These are phyloP conservation scores for Talaromyces sp. DNA, from an alignment of 2,329 filamentous ascomycete species.

Conservation along the genomic window DNA sequence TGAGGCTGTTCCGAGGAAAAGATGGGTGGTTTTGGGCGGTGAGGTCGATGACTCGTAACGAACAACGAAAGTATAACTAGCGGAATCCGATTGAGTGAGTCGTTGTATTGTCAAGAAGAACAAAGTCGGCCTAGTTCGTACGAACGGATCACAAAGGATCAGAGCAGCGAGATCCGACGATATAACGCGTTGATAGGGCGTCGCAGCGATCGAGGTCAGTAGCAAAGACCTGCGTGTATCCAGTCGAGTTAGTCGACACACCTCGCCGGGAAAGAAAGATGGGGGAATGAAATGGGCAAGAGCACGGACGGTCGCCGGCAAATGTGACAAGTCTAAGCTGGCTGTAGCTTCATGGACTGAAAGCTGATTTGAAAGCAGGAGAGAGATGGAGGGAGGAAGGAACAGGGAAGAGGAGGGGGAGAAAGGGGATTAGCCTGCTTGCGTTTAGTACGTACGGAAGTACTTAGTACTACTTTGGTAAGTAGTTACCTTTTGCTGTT, in stretches of 20 bases:
- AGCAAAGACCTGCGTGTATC: not conserved
- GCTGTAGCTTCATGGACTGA: not conserved
- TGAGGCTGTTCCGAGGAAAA: not conserved
- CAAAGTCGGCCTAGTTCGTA: not conserved
- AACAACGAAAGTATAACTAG: conserved; percentile 3
- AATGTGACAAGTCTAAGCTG: conserved; percentile 16
- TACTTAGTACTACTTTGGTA: no score
- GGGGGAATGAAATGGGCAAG: not conserved
- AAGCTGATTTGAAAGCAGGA: conserved; percentile 4
- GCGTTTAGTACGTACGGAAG: not conserved
- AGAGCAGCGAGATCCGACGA: not conserved
- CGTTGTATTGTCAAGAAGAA: not conserved
- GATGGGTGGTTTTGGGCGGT: not conserved
- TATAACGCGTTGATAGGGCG: conserved; percentile 6
- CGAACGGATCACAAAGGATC: conserved; percentile 6
- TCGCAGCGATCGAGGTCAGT: conserved; percentile 5
- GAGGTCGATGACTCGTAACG: not conserved
- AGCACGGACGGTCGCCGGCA: not conserved
- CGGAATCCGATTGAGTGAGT: not conserved
- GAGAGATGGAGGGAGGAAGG: not conserved
- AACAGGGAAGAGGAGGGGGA: conserved; percentile 6
- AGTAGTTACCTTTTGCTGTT: not conserved
- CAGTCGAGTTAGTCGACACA: not conserved
- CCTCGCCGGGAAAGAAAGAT: not conserved
- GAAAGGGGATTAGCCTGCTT: conserved; percentile 4